phyloP scores from a whole-genome alignment of 768 basidiomycete genomes.

The Dendrothele bispora region DNA sequence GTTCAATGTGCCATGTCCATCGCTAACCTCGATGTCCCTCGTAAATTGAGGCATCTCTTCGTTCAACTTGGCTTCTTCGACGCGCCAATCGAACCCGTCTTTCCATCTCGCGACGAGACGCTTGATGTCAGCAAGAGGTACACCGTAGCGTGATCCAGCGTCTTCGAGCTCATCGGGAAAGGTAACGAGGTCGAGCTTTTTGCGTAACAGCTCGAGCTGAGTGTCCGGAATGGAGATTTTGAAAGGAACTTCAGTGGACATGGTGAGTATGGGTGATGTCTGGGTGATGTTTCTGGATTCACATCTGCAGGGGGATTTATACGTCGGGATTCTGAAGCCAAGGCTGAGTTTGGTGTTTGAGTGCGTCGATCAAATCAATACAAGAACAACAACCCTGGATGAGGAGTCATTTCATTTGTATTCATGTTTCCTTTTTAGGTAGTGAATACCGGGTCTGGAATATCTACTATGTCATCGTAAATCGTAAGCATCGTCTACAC shows the following conservation, averaged over 20 bases:
- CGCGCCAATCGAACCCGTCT: slow-evolving; percentile 5
- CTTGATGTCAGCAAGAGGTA: slow-evolving; percentile 4
- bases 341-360: no score
- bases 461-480: no score
- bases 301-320: no score
- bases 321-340: no score
- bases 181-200: background rate
- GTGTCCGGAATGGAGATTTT: slow-evolving; percentile 17
- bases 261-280: no score
- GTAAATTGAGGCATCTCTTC: slow-evolving; percentile 14
- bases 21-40: background rate
- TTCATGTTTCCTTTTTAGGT: no score
- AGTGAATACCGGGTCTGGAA: no score
- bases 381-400: no score
- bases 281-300: no score
- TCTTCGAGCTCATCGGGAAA: slow-evolving; percentile 9
- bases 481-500: no score
- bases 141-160: slow-evolving; percentile 2
- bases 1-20: slow-evolving; percentile 14
- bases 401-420: no score
- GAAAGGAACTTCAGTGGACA: slow-evolving; percentile 11
- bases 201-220: slow-evolving; percentile 13
- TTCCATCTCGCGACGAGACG: slow-evolving; percentile 4
- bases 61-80: slow-evolving; percentile 19
- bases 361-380: no score